Conservation (phyloP, 257 asterid species). For the Parsonsia alboflavescens region DNA sequence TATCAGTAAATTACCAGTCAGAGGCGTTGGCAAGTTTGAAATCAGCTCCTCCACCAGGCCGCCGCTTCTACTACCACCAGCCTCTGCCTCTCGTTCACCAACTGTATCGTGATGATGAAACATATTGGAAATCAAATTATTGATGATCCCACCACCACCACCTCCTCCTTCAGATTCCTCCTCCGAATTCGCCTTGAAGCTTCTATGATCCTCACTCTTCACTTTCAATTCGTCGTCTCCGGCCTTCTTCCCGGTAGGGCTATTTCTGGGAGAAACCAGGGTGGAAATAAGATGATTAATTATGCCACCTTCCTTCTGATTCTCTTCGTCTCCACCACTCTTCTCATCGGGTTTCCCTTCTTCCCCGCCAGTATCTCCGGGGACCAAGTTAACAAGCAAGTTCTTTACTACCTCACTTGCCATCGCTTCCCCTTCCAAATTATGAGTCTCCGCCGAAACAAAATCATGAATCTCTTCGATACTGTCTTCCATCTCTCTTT, state of each 20-base stretch:
- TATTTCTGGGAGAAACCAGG: conserved; percentile 21
- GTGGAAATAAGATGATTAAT: conserved; percentile 23
- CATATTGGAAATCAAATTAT: conserved; percentile 35
- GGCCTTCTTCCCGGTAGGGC: neutral
- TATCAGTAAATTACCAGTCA: neutral
- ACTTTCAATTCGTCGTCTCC: neutral
- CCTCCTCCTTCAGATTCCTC: conserved; percentile 14
- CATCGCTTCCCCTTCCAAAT: conserved; percentile 1
- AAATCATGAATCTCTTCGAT: conserved; percentile 31
- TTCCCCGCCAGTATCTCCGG: conserved; percentile 5
- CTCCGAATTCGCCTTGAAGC: neutral
- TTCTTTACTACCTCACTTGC: conserved; percentile 31
- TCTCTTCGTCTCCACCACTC: conserved; percentile 1
- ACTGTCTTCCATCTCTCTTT: conserved; percentile 26
- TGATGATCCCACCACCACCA: conserved; percentile 47
- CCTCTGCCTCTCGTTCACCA: no score
- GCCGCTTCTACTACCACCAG: conserved; percentile 11
- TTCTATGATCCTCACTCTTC: neutral
- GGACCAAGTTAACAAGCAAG: conserved; percentile 35
- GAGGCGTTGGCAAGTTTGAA: conserved; percentile 45
- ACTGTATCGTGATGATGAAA: conserved; percentile 23
- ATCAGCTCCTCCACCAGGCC: conserved; percentile 30
- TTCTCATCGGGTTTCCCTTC: conserved; percentile 8
- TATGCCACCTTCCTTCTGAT: conserved; percentile 17
- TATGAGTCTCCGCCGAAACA: conserved; percentile 14